Base-by-base conservation (phyloP, 164 flowering plant species). In the Akebia trifoliata region DNA sequence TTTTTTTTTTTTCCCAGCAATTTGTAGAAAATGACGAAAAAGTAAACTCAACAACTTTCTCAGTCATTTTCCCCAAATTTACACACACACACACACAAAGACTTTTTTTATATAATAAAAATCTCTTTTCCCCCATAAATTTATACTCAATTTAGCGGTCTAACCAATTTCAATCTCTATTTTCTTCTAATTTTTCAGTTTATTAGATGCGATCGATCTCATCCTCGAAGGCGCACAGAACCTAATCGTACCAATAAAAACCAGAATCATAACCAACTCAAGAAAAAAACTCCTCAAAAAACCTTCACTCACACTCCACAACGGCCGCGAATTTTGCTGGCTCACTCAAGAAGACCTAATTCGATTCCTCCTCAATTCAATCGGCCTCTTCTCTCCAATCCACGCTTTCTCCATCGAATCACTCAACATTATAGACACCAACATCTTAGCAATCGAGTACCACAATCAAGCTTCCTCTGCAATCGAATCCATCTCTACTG, bases 271-370 rank as follows among this genome's bases (percentile, higher is more conserved):
- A n/a, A n/a, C n/a, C n/a, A n/a, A 42, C 44, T 45, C 72, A 12
- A 71, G 78, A 30, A 78, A 69, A 44, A 79, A 66, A 57, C 72
- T 64, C 9, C 62, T 54, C n/a, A 50, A 53, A 17, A 71, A 71
- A 31, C 36, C 68, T 4, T 43, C 69, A 8, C 53, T 66, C n/a
- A 62, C 69, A 11, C 66, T 50, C 26, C 82, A 83, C 76, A 66
- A 76, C 18, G 82, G 87, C 61, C 75, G 51, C 6, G 89, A 84
- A 51, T 90, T 64, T 66, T 93, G 97, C 72, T 93, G 97, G 96
- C 38, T 93, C 5, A 84, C 97, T 0, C 92, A 80, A 50, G 97
- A 87, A 59, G 99, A 93, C 58, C 66, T 93, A 2, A 59, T 93
- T 29, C 60, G 87, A 1, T 93, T 71, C 77, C 76, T 93, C 32